Base-by-base conservation (phyloP, 192 early-diverging fungal genomes). In the Mortierella alpina region DNA sequence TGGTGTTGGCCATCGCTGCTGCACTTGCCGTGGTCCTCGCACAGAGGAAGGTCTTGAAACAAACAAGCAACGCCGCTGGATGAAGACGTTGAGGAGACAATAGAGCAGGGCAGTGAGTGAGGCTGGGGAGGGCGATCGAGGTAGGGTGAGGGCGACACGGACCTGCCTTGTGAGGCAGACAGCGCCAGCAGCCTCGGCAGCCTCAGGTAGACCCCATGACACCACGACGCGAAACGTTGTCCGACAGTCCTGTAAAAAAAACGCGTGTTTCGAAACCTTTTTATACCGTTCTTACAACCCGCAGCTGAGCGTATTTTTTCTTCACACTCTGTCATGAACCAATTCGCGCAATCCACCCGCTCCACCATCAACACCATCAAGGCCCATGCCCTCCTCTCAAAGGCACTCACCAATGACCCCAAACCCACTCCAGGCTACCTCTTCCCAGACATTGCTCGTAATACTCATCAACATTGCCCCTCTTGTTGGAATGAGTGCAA, bases 361-460 rank as follows among this genome's bases (percentile, higher is more conserved):
- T 55, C 77, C 5, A 72, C 77, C 59, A 80, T 80, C 42, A 54
- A 60, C 54, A 67, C 70, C 53, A 67, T 80, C 66, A 71, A 68
- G 49, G 42, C 70, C 9, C 70, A 80, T 68, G 66, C 77, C 13
- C 65, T 80, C 41, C 46, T 80, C 41, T 53, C 70, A n/a, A 80
- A 80, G 53, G 77, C 77, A 18, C 41, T 80, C 22, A 57, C 70
- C 1, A 80, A 80, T 63, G 77, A 80, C 60, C 10, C 69, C 2
- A 80, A 80, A 14, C 77, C 77, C n/a, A 80, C 77, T 0, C 77
- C 77, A 4, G 77, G 77, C n/a, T 80, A 80, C 70, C 60, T 80
- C 48, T 80, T 80, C 23, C 70, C 70, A 10, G 70, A 80, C 60
- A 72, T 72, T 63, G 53, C 77, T 18, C 69, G 77, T 80, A 72